Conservation (phyloP, 2,329 filamentous ascomycete genomes). For the Trichoderma hamatum region DNA sequence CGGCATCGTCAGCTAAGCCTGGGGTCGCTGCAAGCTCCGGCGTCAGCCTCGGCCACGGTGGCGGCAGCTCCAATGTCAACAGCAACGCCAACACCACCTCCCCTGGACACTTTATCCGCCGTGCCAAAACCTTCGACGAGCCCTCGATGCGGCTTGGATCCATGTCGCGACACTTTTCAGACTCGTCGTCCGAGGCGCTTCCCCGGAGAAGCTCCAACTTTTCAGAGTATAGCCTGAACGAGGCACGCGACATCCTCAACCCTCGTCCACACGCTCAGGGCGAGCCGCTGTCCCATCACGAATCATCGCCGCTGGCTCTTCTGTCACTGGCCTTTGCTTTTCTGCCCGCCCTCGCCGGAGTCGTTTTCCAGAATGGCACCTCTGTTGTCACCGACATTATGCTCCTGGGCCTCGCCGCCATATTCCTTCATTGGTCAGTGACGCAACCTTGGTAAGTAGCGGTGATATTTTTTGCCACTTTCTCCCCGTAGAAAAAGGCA, state of each 20-base stretch:
- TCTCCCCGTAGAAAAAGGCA: neutral
- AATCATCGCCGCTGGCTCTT: conserved; percentile 73
- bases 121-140: conserved; percentile 47
- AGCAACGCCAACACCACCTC: conserved; percentile 13
- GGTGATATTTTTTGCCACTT: neutral
- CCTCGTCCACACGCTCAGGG: conserved; percentile 42
- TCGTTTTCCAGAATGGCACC: conserved; percentile 83
- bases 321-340: conserved; percentile 83
- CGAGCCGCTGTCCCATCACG: conserved; percentile 46
- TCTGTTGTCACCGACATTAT: conserved; percentile 83
- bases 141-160: conserved; percentile 31
- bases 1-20: conserved; percentile 9
- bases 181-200: conserved; percentile 36
- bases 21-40: conserved; percentile 24
- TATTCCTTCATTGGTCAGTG: conserved; percentile 92
- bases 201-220: conserved; percentile 76
- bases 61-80: neutral
- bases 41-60: conserved; percentile 15
- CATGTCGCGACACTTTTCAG: conserved; percentile 32
- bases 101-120: conserved; percentile 46
- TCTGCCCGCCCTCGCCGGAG: conserved; percentile 80
- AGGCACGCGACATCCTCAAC: conserved; percentile 71
- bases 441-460: conserved; percentile 77
- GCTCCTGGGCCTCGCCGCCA: conserved; percentile 74
- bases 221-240: conserved; percentile 73